These are phyloP conservation scores for Cryptosporidium andersoni DNA, from an alignment of 169 alveolate species.

Conservation along the genomic window DNA sequence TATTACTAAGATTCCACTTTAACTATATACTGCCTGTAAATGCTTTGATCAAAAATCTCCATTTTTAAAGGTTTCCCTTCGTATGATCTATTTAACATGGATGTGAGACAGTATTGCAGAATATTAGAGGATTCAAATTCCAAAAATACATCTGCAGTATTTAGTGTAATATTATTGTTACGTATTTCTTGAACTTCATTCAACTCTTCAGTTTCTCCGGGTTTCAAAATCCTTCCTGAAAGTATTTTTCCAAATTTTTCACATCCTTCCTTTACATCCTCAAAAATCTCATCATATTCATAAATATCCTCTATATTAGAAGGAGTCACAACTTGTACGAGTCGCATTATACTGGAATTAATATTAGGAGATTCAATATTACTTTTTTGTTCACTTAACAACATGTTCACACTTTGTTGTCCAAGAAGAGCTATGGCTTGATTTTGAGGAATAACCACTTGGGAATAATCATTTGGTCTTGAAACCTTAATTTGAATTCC, in stretches of 20 bases:
- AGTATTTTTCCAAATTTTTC: conserved; percentile 18
- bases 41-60: conserved; percentile 14
- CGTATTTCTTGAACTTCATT: conserved; percentile 1
- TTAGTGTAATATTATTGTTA: conserved; percentile 4
- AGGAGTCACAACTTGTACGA: not conserved
- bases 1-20: not conserved
- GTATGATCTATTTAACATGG: conserved; percentile 5
- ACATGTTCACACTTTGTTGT: not conserved
- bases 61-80: conserved; percentile 3
- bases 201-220: conserved; percentile 8
- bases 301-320: conserved; percentile 3
- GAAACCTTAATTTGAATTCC: conserved; percentile 89
- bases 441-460: conserved; percentile 5
- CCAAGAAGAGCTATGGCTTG: not conserved
- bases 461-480: conserved; percentile 87
- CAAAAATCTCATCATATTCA: not conserved
- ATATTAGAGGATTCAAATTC: conserved; percentile 21
- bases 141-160: conserved; percentile 30
- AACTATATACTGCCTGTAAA: conserved; percentile 7
- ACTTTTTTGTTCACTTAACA: not conserved
- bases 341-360: conserved; percentile 19
- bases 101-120: conserved; percentile 36
- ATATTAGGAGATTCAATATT: not conserved
- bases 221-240: conserved; percentile 8
- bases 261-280: conserved; percentile 18